Evolutionary conservation across 768 basidiomycete genomes (phyloP), one percentile per base, ranked within the genome.

Genomic region (Suillus subaureus): DNA sequence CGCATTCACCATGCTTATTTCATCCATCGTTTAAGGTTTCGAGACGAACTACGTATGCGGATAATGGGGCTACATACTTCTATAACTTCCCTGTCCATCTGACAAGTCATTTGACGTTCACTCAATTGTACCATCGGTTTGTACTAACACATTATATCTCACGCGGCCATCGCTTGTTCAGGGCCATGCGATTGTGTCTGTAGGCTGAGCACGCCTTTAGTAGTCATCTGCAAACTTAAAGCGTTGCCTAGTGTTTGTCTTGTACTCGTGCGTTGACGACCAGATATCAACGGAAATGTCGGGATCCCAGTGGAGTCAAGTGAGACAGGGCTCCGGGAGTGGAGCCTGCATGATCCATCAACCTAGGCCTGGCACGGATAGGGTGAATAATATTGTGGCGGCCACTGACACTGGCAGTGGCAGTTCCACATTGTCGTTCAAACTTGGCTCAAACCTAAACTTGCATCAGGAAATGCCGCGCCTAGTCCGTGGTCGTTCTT

Each of bases 391-490:
- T 23, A 37, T 39, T 37, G 56, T 57, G 56, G 56, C 23, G 43
- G 43, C 21, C 43, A 43, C 43, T 43, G 33, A 4, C 33, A 37
- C 43, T 45, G 54, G 11, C 54, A 35, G 13, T 45, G 54, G 11
- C 54, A 35, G 13, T 57, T 23, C n/a, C 4, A 45, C 43, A 4
- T 42, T 0, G 42, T 23, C 2, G n/a, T 23, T 47, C 15, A 37
- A 57, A 57, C 55, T 11, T 57, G 35, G n/a, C 13, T 49, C 37
- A 37, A 57, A 57, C 56, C n/a, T 57, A 57, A 57, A 57, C 23
- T 23, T 16, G 1, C 13, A 57, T 37, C 37, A 16, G n/a, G 55
- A 37, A 56, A 56, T 21, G 51, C n/a, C 12, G 33, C 35, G 6
- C 35, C 33, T 35, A 6, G n/a, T 23, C 21, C 21, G 31, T 49